Evolutionary conservation across 2,329 filamentous ascomycete genomes (phyloP).

Genomic region (Nemania serpens): DNA sequence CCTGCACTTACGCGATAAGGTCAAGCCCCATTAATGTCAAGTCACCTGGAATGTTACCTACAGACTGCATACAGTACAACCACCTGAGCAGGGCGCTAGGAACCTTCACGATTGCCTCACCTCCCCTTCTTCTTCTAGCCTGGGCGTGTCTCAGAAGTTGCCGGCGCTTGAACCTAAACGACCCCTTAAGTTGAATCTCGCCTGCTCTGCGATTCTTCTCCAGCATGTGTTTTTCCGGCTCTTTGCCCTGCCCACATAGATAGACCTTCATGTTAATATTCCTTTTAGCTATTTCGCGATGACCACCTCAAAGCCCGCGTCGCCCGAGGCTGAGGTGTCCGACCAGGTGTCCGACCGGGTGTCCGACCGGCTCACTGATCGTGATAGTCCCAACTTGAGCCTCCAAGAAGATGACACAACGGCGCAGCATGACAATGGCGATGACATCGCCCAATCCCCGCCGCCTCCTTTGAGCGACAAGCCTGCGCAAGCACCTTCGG

Average conservation of each 20-base stretch:
- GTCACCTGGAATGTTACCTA: background rate
- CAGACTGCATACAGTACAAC: background rate
- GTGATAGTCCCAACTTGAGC: background rate
- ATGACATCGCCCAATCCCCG: constrained; percentile 8
- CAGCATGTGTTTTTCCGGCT: constrained; percentile 22
- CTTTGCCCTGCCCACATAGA: constrained; percentile 7
- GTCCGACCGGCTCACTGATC: constrained; percentile 4
- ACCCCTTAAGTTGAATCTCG: constrained; percentile 17
- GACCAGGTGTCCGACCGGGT: background rate
- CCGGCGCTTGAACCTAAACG: constrained; percentile 1
- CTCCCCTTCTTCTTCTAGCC: constrained; percentile 10
- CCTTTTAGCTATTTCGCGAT: constrained; percentile 13
- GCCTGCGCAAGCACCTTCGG: constrained; percentile 2
- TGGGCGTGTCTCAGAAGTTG: constrained; percentile 26
- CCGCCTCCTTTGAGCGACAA: constrained; percentile 6
- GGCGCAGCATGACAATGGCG: background rate
- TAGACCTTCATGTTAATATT: constrained; percentile 19
- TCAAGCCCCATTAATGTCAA: constrained; percentile 1
- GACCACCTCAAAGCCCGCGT: constrained; percentile 5
- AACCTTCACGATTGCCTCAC: constrained; percentile 27
- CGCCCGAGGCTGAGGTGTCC: constrained; percentile 2
- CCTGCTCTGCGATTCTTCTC: background rate
- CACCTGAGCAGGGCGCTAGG: constrained; percentile 18
- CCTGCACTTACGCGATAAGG: constrained; percentile 7
- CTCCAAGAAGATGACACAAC: background rate